Evolutionary conservation across 345 rosid genomes (phyloP).

Genomic region (Trapa bicornis): DNA sequence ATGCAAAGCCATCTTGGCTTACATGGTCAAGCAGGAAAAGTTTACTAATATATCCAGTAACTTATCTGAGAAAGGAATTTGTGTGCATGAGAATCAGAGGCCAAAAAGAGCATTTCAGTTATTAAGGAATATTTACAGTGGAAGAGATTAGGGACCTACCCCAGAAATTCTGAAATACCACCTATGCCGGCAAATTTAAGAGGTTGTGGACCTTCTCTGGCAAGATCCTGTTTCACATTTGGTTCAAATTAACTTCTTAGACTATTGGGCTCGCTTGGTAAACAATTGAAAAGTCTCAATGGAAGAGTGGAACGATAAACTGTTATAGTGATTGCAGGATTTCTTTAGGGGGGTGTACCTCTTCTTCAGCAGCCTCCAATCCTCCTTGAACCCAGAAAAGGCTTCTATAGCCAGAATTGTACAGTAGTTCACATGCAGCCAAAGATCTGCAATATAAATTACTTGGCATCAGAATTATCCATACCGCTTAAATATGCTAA

Average conservation of each 20-base stretch:
- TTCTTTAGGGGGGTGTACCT: constrained; percentile 31
- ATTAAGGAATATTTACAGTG: background rate
- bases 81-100: background rate
- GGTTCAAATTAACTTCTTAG: background rate
- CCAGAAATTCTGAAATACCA: constrained; percentile 80
- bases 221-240: constrained; percentile 46
- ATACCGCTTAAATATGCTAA: background rate
- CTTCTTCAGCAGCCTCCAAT: constrained; percentile 77
- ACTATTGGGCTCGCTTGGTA: background rate
- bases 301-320: background rate
- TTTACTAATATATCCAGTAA: background rate
- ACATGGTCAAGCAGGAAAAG: background rate
- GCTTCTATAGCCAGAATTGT: constrained; percentile 64
- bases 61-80: background rate
- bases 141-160: constrained; percentile 32
- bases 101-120: background rate
- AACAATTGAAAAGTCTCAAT: background rate
- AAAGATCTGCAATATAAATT: constrained; percentile 37
- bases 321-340: background rate
- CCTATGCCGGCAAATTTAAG: constrained; percentile 82
- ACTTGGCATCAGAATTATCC: background rate
- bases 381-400: constrained; percentile 93
- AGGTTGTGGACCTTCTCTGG: constrained; percentile 65
- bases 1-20: background rate
- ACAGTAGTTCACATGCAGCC: constrained; percentile 77